Percentiles rank a stretch among this genome's conserved stretches.
Conservation (phyloP, 2,329 filamentous ascomycete genomes). For the Aschersonia sp. region DNA sequence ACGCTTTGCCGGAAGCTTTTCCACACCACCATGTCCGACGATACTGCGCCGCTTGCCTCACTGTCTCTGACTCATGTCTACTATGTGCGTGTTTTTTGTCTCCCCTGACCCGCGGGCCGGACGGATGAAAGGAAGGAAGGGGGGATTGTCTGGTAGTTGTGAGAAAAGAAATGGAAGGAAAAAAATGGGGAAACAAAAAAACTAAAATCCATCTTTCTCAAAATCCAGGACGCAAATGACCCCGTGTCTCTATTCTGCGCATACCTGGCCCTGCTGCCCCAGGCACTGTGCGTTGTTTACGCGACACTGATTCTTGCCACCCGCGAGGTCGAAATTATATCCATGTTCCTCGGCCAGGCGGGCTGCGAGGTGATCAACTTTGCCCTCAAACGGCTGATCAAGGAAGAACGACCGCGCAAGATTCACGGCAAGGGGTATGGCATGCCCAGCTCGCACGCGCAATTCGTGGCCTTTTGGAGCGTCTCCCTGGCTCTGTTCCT, state of each 20-base stretch:
- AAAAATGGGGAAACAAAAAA: not conserved
- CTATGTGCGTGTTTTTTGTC: constrained; percentile 53
- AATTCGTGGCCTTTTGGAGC: constrained; percentile 88
- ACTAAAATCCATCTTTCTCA: not conserved
- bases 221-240: constrained; percentile 67
- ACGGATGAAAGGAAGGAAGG: not conserved
- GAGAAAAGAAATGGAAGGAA: not conserved
- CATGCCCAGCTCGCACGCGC: constrained; percentile 89
- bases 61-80: constrained; percentile 91
- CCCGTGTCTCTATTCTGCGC: constrained; percentile 75
- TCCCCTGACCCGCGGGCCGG: not conserved
- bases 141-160: no score
- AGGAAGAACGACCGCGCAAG: constrained; percentile 76
- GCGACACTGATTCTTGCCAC: constrained; percentile 81
- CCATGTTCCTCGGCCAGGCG: constrained; percentile 88
- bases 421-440: constrained; percentile 89
- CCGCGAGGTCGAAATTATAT: constrained; percentile 73
- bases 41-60: constrained; percentile 57
- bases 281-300: constrained; percentile 82
- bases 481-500: constrained; percentile 75
- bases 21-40: constrained; percentile 10
- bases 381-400: constrained; percentile 74
- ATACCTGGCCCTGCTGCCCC: constrained; percentile 86
- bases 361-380: constrained; percentile 88
- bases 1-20: no score